phyloP scores from a whole-genome alignment of 352 stramenopile genomes.

The Phytophthora pseudosyringae region DNA sequence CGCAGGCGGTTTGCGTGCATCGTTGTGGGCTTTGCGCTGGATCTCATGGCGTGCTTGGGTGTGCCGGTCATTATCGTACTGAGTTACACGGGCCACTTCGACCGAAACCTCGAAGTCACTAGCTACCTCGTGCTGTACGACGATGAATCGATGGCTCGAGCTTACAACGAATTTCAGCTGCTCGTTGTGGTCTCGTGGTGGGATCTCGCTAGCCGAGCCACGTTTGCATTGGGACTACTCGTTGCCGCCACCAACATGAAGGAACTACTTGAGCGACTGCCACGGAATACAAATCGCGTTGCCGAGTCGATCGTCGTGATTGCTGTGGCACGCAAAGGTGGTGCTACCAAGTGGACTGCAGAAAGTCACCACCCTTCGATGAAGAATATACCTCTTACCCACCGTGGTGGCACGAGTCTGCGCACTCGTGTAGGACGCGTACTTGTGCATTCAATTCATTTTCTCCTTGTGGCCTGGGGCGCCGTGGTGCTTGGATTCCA shows the following conservation, averaged over 20 bases:
- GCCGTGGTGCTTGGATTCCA: constrained; percentile 24
- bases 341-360: neutral
- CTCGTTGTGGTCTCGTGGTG: constrained; percentile 5
- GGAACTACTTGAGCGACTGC: constrained; percentile 6
- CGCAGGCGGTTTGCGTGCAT: constrained; percentile 7
- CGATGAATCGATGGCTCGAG: constrained; percentile 6
- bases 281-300: neutral
- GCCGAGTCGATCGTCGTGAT: neutral
- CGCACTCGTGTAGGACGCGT: no score
- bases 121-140: constrained; percentile 3
- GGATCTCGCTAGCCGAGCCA: neutral
- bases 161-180: constrained; percentile 11
- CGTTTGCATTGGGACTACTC: constrained; percentile 2
- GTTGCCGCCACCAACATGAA: constrained; percentile 1
- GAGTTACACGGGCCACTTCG: constrained; percentile 5
- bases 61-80: constrained; percentile 9
- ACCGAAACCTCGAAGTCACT: neutral
- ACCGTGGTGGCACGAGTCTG: no score
- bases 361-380: no score
- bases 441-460: constrained; percentile 5
- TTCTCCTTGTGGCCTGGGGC: constrained; percentile 23
- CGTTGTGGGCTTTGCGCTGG: neutral
- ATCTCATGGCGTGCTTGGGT: constrained; percentile 1
- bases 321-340: neutral
- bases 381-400: no score